Base-by-base conservation (phyloP, 2,329 filamentous ascomycete genomes). In the Dactylonectria estremocensis region DNA sequence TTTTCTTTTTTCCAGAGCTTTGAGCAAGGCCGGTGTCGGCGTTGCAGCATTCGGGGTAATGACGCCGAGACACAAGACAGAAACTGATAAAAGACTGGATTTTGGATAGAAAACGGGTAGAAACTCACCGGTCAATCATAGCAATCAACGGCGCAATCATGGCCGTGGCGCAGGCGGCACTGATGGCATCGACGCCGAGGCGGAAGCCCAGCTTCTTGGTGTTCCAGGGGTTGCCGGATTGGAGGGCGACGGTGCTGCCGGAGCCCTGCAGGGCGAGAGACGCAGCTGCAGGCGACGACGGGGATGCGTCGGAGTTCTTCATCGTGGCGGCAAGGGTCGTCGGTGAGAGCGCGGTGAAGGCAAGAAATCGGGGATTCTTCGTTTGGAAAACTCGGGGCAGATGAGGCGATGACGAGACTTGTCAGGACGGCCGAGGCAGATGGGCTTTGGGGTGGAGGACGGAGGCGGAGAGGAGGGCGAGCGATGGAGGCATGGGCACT, bases 131-230 rank as follows among this genome's bases (percentile, higher is more conserved):
- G 81, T 97, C 95, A 81, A 98, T 96, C 72, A 96, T 92, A 43
- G 92, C 93, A 70, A 97, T 95, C 45, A 97, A 79, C 1, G 95
- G 95, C 61, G 95, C 94, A 54, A 97, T 92, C 68, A 96, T 83
- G 7, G 87, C 88, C 2, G 92, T 94, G 11, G 95, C 93, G 52
- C 89, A 87, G 2, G 88, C 87, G 1, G 94, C 95, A 75, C 92
- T 91, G 50, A 88, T 80, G 22, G 88, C 80, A 83, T 97, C 94
- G 16, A 90, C 88, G 49, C 86, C 89, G 13, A 97, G 77, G 59
- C 94, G 88, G 71, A 87, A 80, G 14, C 87, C 88, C 62, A 97
- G 81, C 73, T 93, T 91, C 71, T 89, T 88, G 24, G 93, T 95
- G 80, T 97, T 97, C 92, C 93, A 95, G 80, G 69, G 55, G 13